Base-by-base conservation (phyloP, 2,329 filamentous ascomycete genomes). In the Colletotrichum sp. region DNA sequence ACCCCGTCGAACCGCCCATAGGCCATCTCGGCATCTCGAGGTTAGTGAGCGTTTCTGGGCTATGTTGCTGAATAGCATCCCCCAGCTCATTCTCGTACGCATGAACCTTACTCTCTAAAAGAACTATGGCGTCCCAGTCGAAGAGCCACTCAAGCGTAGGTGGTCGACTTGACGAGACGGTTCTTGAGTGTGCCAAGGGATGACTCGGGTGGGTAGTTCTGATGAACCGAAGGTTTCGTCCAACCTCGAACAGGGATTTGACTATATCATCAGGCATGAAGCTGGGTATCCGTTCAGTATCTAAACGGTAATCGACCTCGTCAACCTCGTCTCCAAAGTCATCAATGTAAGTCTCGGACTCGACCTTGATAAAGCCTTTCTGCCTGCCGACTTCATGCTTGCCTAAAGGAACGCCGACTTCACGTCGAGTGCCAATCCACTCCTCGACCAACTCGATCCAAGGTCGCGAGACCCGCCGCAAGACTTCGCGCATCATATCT, bases 211-310 rank as follows among this genome's bases (percentile, higher is more conserved):
- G 94, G 78, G 94, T 92, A 27, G 87, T 86, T 78, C 92, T 91
- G 64, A 98, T 87, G 70, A 97, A 92, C 9, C 94, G 91, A 64
- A 98, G 84, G 81, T 94, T 96, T 79, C 90, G 91, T 6, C 95
- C 95, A 5, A 93, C 94, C 81, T 97, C 95, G 78, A 96, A 96
- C n/a, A 97, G 91, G 7, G 89, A 86, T 66, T 90, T 89, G 5
- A 92, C 93, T 78, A 96, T 90, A 73, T 97, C 94, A 7, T 87
- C 82, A 0, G 93, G 90, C 60, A 97, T 88, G 78, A 97, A 97
- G 3, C 88, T 87, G 1, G 95, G 95, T 85, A 97, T 92, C 77
- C 91, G 90, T 32, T 90, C 86, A 27, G 88, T 87, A 75, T 94
- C 91, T 36, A 96, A 88, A 8, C 91, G 84, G 78, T 91, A 94